Conservation (phyloP, 164 flowering plant genomes). For the Piper longum region DNA sequence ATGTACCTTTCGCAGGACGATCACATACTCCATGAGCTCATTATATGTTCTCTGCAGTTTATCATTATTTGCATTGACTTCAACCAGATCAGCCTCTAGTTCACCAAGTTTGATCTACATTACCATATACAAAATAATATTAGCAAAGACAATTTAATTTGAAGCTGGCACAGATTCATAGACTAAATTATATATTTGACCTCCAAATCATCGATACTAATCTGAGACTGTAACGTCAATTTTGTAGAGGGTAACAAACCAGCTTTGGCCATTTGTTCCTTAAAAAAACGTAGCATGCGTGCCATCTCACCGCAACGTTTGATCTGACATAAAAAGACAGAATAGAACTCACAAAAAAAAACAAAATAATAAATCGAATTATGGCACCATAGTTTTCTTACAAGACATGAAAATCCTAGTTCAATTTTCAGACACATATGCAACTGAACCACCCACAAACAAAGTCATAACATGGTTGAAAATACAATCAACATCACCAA, state of each 20-base stretch:
- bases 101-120: slow-evolving; percentile 85
- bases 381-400: too few relatives aligned
- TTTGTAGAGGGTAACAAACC: slow-evolving; percentile 36
- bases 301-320: slow-evolving; percentile 91
- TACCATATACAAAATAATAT: background rate
- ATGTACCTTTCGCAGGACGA: slow-evolving; percentile 77
- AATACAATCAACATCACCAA: too few relatives aligned
- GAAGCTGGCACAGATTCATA: background rate
- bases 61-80: slow-evolving; percentile 74
- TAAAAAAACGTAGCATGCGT: slow-evolving; percentile 60
- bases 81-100: slow-evolving; percentile 85
- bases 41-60: slow-evolving; percentile 71
- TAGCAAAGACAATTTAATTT: background rate
- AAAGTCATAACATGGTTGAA: too few relatives aligned
- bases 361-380: too few relatives aligned
- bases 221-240: slow-evolving; percentile 13
- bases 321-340: slow-evolving; percentile 24
- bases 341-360: background rate
- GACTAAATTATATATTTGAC: slow-evolving; percentile 12
- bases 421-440: too few relatives aligned
- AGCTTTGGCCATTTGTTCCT: slow-evolving; percentile 64
- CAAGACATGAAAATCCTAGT: too few relatives aligned
- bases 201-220: slow-evolving; percentile 64
- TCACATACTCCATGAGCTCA: slow-evolving; percentile 84
- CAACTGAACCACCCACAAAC: too few relatives aligned